phyloP scores from a whole-genome alignment of 306 rosid genomes.

The Citrullus colocynthis region DNA sequence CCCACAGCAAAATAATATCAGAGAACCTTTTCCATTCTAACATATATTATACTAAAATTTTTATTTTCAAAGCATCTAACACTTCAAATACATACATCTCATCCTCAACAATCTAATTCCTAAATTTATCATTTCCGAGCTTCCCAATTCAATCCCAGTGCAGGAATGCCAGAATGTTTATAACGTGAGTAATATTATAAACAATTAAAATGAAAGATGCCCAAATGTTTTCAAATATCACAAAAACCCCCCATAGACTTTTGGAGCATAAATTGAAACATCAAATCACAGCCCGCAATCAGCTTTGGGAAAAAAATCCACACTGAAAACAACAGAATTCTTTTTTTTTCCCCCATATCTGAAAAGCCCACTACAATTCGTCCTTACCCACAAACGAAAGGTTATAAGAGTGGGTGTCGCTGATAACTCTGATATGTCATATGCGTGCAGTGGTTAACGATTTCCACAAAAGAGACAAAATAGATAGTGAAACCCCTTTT shows the following conservation, averaged over 20 bases:
- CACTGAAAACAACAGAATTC: neutral
- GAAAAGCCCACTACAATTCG: neutral
- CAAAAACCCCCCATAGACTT: neutral
- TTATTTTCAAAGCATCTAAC: neutral
- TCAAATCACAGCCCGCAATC: neutral
- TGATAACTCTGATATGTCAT: neutral
- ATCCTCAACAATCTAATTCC: neutral
- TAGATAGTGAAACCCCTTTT: constrained; percentile 13
- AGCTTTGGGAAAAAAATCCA: neutral
- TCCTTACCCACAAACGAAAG: constrained; percentile 1
- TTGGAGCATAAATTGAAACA: neutral
- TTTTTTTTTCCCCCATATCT: neutral
- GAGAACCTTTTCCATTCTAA: neutral
- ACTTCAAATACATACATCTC: neutral
- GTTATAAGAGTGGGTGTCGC: neutral
- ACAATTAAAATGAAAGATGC: neutral
- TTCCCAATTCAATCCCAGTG: neutral
- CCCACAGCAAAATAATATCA: neutral
- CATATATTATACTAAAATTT: neutral
- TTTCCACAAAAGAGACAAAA: constrained; percentile 22
- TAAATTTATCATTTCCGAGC: neutral
- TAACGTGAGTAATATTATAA: neutral
- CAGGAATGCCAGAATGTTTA: neutral
- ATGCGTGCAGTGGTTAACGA: neutral
- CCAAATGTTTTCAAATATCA: neutral